Evolutionary conservation across 73 alveolate species (phyloP), one percentile per base, ranked within the genome.

Genomic region (Durusdinium trenchii): DNA sequence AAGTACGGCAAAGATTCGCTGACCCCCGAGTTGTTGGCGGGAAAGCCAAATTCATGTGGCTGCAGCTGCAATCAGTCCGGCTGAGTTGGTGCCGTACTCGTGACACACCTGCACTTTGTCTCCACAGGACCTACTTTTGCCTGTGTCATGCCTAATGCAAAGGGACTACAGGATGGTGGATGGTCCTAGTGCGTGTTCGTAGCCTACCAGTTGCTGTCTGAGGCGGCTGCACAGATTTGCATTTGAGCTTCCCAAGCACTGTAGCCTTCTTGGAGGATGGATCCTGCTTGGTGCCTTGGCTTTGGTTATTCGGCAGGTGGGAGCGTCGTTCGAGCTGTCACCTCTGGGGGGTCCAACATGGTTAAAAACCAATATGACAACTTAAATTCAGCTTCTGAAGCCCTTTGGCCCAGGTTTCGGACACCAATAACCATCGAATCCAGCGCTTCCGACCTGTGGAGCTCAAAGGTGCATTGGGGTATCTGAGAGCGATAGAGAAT

Each of bases 381-480:
- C 73, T 60, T 60, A 32, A 32, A 23, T 23, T 60, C 73, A 12
- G 69, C 23, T 57, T 57, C n/a, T 38, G 38, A 75, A 38, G 32
- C 35, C 47, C 16, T 12, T 20, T 9, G 48, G 42, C 76, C 48
- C 6, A 91, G 98, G 98, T 91, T 36, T 32, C 90, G 43, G 98
- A 91, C 45, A 91, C 98, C 79, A 91, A 91, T 67, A 91, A 91
- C 89, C 98, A 91, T 57, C 98, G 98, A n/a, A 71, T 91, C 81
- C 98, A 91, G 43, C 87, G 98, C 86, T 91, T 91, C 50, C 47
- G 30, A 57, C 98, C 90, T 30, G 98, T 87, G 20, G 90, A 91
- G 45, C 87, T 43, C 38, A 26, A 57, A 90, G 96, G 95, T 52
- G n/a, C n/a, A n/a, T n/a, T n/a, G n/a, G n/a, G n/a, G 23, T 14